Evolutionary conservation across 345 rosid genomes (phyloP), one percentile per base, ranked within the genome.

Genomic region (Melaleuca alternifolia): DNA sequence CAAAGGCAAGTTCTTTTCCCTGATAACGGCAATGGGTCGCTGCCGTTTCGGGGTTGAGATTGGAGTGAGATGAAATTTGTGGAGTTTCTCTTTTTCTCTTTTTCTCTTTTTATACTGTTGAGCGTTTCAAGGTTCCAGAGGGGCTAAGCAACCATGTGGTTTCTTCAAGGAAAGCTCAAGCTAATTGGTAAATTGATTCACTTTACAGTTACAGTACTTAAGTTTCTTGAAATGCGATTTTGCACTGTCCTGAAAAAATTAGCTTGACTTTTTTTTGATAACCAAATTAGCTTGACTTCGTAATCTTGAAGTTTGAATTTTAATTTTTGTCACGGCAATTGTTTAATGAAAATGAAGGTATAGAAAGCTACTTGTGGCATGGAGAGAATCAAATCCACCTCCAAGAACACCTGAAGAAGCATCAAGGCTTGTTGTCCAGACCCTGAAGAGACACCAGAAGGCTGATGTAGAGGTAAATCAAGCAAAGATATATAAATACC

Each of bases 141-240:
- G 93, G 89, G 52, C 97, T 97, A 54, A 90, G 90, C 71, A 88
- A 89, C 83, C 93, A 91, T 86, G 99, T 96, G 87, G 92, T 90
- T 7, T 95, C 99, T 48, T 97, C 98, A 26, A 92, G 85, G 94
- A 94, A 92, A 86, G 96, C 99, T 89, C 99, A 97, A 88, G 98
- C 98, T 82, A 97, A 92, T 83, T 97, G 99, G 99, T 96, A 93
- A 91, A 23, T 54, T 14, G 51, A 57, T 61, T 48, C 37, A 54
- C 48, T 71, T 57, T 7, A 7, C 51, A 13, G 0, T 16, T 1
- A 2, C 65, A 28, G 23, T 24, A 28, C 12, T 28, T 51, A 10
- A 28, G 0, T 30, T 84, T 52, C 48, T 84, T 15, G 75, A 14
- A 54, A 54, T 33, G 62, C 7, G 54, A 51, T 0, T 84, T 20